Percentiles rank a stretch among this genome's conserved stretches.
phyloP scores from a whole-genome alignment of 2,329 filamentous ascomycete genomes.

The Didymella arachidicola region DNA sequence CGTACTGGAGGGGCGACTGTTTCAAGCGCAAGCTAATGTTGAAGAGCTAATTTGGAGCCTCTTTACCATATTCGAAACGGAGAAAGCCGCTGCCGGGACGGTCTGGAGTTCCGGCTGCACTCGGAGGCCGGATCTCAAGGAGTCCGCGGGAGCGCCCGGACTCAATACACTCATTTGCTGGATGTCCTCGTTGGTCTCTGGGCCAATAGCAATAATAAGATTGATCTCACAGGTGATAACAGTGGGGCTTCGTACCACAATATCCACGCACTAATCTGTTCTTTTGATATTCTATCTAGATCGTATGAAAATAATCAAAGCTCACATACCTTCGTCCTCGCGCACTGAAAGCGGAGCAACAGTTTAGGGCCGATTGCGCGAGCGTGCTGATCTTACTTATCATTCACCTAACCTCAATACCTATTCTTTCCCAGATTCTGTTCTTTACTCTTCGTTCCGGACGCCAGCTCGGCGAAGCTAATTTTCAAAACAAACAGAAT shows the following conservation, averaged over 20 bases:
- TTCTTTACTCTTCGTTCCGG: neutral
- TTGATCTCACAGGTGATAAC: neutral
- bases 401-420: neutral
- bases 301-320: neutral
- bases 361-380: conserved; percentile 2
- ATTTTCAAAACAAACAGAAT: conserved; percentile 2
- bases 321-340: conserved; percentile 5
- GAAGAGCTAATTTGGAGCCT: conserved; percentile 1
- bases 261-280: conserved; percentile 5
- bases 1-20: neutral
- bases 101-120: neutral
- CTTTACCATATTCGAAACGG: neutral
- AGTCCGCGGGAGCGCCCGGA: conserved; percentile 14
- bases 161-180: neutral
- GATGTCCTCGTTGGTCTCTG: neutral
- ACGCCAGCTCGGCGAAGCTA: neutral
- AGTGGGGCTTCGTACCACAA: conserved; percentile 12
- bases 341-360: neutral
- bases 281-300: conserved; percentile 1
- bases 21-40: neutral
- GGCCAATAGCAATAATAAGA: conserved; percentile 4
- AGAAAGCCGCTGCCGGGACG: neutral
- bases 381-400: neutral
- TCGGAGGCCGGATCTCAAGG: conserved; percentile 17
- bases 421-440: neutral